Evolutionary conservation across 176 grass and related monocot genomes (phyloP).

Genomic region (Panicum miliaceum): DNA sequence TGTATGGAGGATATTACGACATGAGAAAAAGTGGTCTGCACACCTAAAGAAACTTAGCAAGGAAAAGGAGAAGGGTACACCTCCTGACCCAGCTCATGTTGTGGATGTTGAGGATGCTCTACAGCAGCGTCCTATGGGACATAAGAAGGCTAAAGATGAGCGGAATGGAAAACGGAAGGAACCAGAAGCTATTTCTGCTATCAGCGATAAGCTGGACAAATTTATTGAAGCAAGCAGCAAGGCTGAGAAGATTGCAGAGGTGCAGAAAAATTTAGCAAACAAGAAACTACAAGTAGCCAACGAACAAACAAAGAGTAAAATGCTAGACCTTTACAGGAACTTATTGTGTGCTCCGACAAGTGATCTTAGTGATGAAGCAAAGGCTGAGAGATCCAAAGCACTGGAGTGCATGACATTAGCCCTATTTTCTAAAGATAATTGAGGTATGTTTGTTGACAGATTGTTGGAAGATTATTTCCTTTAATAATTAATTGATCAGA

Average conservation of each 20-base stretch:
- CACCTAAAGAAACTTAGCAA: too few relatives aligned
- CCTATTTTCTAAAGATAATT: not conserved
- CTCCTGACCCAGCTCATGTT: too few relatives aligned
- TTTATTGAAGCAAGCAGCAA: not conserved
- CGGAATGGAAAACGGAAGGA: not conserved
- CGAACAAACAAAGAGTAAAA: not conserved
- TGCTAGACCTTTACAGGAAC: not conserved
- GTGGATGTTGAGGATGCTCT: too few relatives aligned
- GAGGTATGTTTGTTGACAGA: not conserved
- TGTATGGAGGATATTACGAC: too few relatives aligned
- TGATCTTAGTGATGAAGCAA: not conserved
- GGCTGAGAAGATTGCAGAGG: conserved; percentile 3
- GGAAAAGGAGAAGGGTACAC: too few relatives aligned
- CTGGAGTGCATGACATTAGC: not conserved
- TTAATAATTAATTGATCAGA: too few relatives aligned
- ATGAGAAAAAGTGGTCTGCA: too few relatives aligned
- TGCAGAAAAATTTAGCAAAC: not conserved
- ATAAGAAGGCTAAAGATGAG: not conserved
- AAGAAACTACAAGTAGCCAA: not conserved
- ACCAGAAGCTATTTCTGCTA: not conserved
- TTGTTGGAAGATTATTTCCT: too few relatives aligned
- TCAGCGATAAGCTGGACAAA: not conserved
- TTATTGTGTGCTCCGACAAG: not conserved
- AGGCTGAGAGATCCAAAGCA: not conserved
- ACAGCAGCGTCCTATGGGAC: not conserved